These are phyloP conservation scores for Zasmidium cellare DNA, from an alignment of 2,329 filamentous ascomycete genomes.

Conservation along the genomic window DNA sequence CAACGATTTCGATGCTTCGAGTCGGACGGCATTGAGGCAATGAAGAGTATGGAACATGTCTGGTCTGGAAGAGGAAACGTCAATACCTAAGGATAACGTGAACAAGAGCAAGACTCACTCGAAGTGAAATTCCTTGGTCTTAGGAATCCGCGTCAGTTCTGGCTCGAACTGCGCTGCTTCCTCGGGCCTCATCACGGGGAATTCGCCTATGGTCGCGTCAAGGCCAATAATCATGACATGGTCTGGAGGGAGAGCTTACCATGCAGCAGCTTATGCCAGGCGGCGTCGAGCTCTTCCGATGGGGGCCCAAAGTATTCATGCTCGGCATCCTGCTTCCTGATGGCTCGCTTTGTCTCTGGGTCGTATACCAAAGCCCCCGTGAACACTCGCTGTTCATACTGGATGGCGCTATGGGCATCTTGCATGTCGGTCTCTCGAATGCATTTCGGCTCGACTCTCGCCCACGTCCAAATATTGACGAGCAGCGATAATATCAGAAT, in stretches of 20 bases:
- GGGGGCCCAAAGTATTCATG: slow-evolving; percentile 22
- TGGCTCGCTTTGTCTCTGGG: slow-evolving; percentile 4
- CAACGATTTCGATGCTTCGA: slow-evolving; percentile 14
- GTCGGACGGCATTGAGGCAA: slow-evolving; percentile 24
- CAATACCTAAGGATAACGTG: background rate
- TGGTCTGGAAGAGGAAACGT: slow-evolving; percentile 4
- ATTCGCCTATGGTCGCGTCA: slow-evolving; percentile 5
- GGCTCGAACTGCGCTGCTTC: slow-evolving; percentile 10
- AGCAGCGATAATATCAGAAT: background rate
- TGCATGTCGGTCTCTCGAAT: slow-evolving; percentile 13
- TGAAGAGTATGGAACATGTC: slow-evolving; percentile 25
- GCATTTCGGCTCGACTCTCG: background rate
- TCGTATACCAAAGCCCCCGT: slow-evolving; percentile 17
- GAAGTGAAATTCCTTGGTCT: slow-evolving; percentile 12
- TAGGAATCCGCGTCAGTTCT: slow-evolving; percentile 14
- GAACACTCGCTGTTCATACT: slow-evolving; percentile 16
- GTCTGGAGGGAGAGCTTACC: background rate
- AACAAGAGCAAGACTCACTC: slow-evolving; percentile 7
- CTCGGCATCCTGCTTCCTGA: slow-evolving; percentile 10
- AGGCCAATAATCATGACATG: background rate
- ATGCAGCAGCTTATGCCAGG: slow-evolving; percentile 18
- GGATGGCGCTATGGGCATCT: slow-evolving; percentile 13
- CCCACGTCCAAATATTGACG: slow-evolving; percentile 1
- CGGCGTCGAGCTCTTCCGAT: slow-evolving; percentile 13
- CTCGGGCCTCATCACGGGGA: slow-evolving; percentile 16